Base-by-base conservation (phyloP, 495 filamentous ascomycete species). In the Amorphotheca resinae region DNA sequence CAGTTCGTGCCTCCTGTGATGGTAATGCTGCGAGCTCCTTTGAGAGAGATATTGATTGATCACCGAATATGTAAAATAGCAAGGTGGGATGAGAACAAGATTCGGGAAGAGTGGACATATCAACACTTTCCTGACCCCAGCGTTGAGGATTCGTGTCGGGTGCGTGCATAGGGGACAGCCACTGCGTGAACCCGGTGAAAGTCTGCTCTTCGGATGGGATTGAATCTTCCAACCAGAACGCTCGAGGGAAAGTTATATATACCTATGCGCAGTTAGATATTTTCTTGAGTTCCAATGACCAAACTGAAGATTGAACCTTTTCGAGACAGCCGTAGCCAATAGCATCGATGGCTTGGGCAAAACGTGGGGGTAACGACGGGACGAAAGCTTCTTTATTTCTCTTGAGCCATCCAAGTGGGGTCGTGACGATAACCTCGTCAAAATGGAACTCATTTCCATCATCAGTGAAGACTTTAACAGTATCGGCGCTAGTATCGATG, bases 311-410 rank as follows among this genome's bases (percentile, higher is more conserved):
- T 16, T 21, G 14, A 41, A 74, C 74, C 64, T 98, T 95, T 60
- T 98, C 91, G 0, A 98, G 72, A 36, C 76, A 74, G 16, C 91
- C 91, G 57, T 93, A 95, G 32, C 82, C 80, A 48, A 95, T 80
- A 42, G 67, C 73, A 33, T 73, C 59, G 54, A 98, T 93, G 8
- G 87, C 86, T 49, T 76, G 64, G 17, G 59, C 53, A 11, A 98
- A 64, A 8, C 76, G 72, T 0, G 59, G 46, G 1, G 87, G 84
- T 6, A 95, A 68, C 4, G 64, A 48, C 4, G 91, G 91, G 1
- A 56, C 56, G 57, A 98, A 95, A 16, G 74, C 73, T 4, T 69
- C 53, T 9, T 73, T 64, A 52, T 93, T 83, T 35, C 66, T 68
- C 56, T 95, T 91, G 3, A 98, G 67, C 79, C 86, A 95, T 42